These are phyloP conservation scores for Penicillium glabrum DNA, from an alignment of 2,329 filamentous ascomycete genomes.

Conservation along the genomic window DNA sequence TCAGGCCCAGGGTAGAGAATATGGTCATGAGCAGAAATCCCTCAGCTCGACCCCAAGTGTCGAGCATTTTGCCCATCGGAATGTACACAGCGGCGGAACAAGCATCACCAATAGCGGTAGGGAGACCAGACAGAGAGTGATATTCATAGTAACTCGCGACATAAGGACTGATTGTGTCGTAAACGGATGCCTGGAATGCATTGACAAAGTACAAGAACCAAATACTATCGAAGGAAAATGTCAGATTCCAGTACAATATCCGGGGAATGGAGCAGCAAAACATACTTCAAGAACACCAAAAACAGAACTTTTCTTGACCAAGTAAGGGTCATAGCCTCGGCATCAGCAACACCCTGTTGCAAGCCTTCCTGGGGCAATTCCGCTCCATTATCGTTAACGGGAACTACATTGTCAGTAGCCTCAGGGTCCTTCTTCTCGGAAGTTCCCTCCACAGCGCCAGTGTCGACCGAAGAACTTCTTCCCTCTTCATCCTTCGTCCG, in stretches of 20 bases:
- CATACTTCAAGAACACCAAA: slow-evolving; percentile 42
- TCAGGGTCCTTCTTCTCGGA: slow-evolving; percentile 3
- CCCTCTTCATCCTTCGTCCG: not conserved
- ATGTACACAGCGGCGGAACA: slow-evolving; percentile 60
- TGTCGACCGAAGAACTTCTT: slow-evolving; percentile 1
- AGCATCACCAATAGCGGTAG: slow-evolving; percentile 55
- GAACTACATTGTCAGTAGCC: not conserved
- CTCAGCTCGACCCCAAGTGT: slow-evolving; percentile 63
- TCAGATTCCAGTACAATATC: not conserved
- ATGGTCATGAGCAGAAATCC: slow-evolving; percentile 54
- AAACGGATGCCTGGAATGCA: slow-evolving; percentile 41
- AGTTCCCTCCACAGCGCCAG: not conserved
- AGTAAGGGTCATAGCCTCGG: slow-evolving; percentile 46
- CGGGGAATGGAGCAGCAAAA: not conserved
- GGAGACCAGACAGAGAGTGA: slow-evolving; percentile 57
- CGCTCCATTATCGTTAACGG: not conserved
- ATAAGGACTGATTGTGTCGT: slow-evolving; percentile 46
- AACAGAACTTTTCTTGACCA: slow-evolving; percentile 45
- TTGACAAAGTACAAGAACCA: slow-evolving; percentile 46
- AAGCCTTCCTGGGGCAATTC: slow-evolving; percentile 11
- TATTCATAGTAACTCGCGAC: slow-evolving; percentile 53
- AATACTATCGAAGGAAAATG: slow-evolving; percentile 32
- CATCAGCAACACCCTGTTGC: slow-evolving; percentile 42
- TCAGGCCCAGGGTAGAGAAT: slow-evolving; percentile 50
- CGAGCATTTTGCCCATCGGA: slow-evolving; percentile 61